Conservation (phyloP, 306 rosid genomes). For the Dicorynia guianensis region DNA sequence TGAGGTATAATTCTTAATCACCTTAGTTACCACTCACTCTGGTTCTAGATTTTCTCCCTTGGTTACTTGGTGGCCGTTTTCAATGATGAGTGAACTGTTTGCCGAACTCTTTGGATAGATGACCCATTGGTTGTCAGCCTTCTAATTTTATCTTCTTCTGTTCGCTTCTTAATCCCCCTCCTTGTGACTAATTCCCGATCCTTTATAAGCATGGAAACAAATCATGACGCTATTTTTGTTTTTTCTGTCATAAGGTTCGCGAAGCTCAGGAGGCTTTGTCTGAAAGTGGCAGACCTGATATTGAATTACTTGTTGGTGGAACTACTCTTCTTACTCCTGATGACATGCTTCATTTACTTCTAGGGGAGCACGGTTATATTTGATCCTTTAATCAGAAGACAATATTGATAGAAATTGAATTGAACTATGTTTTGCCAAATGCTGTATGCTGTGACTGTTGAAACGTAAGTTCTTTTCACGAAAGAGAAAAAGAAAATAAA, state of each 20-base stretch:
- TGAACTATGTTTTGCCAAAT: slow-evolving; percentile 32
- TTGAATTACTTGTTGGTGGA: slow-evolving; percentile 89
- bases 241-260: slow-evolving; percentile 62
- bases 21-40: not conserved
- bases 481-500: slow-evolving; percentile 30
- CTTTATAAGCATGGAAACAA: slow-evolving; percentile 15
- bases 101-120: slow-evolving; percentile 7
- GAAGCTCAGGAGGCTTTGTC: slow-evolving; percentile 88
- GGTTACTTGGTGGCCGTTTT: not conserved
- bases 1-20: slow-evolving; percentile 65
- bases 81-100: slow-evolving; percentile 6
- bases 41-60: not conserved
- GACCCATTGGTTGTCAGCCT: not conserved
- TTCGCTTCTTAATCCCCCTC: not conserved
- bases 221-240: slow-evolving; percentile 25
- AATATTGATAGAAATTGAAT: slow-evolving; percentile 28
- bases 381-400: slow-evolving; percentile 39
- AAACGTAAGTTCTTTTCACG: not conserved
- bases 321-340: slow-evolving; percentile 80
- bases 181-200: slow-evolving; percentile 12
- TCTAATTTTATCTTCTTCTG: not conserved
- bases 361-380: slow-evolving; percentile 68
- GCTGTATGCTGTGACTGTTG: not conserved
- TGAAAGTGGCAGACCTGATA: slow-evolving; percentile 87
- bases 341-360: slow-evolving; percentile 74